Evolutionary conservation across 2,329 filamentous ascomycete species (phyloP), one percentile per base, ranked within the genome.

Genomic region (Ceratocystis cubensis): DNA sequence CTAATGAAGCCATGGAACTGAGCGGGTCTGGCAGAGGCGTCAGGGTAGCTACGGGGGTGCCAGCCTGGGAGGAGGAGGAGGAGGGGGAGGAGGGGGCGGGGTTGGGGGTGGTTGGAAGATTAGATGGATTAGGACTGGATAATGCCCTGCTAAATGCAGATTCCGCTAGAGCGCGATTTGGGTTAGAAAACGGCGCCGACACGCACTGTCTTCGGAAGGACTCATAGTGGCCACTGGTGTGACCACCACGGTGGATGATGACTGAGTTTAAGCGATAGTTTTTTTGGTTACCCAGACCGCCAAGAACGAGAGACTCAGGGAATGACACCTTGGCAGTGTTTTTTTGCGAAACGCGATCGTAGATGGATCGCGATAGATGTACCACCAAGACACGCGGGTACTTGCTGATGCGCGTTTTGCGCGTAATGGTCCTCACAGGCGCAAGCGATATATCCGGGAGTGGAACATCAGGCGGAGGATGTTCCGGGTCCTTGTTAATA

Each of bases 221-320:
- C 75, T 99, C 94, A 77, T 99, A 99, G 74, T 99, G 94, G 0
- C 94, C 94, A 72, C 91, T 96, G 73, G 96, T 88, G 74, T 99
- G 94, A 69, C 89, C 95, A 46, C 94, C 94, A 72, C 96, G 96
- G 74, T 99, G 94, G 25, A 90, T 96, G 45, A 99, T 91, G 45
- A 96, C 84, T 13, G 88, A 91, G 0, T 96, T 82, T 4, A 99
- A 80, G 71, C 87, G 90, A 76, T 96, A 99, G 73, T 84, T 88
- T 70, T 86, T 88, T 72, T 88, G 86, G 66, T 88, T 83, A 56
- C 94, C 76, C 28, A 97, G 78, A 0, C 91, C 86, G 0, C 94
- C 94, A 2, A 99, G 78, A 0, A 89, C 84, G 1, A 99, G 76
- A n/a, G 82, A 82, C 75, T 97, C 93, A 0, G 92, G 92, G 72